Evolutionary conservation across 208 protist species (phyloP).

Genomic region (Wallacemonas collosoma): DNA sequence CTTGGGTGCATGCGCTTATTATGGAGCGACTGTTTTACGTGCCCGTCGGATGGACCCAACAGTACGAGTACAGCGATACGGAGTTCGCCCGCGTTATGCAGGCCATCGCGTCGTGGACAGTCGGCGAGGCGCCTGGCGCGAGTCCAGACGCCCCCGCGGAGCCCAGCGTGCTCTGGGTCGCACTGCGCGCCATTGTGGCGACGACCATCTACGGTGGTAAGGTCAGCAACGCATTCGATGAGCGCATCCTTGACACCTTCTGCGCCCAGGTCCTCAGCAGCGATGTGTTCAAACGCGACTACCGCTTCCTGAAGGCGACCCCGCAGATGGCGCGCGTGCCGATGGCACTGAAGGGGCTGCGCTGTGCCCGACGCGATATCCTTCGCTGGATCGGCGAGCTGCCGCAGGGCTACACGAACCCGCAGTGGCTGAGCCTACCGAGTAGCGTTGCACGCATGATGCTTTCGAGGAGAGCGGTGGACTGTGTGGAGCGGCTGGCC

Average conservation of each 20-base stretch:
- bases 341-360: slow-evolving; percentile 26
- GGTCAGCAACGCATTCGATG: slow-evolving; percentile 98
- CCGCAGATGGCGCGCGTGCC: slow-evolving; percentile 12
- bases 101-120: slow-evolving; percentile 91
- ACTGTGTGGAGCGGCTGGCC: slow-evolving; percentile 69
- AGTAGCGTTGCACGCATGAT: slow-evolving; percentile 87
- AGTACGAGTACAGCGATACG: slow-evolving; percentile 98
- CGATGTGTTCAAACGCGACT: slow-evolving; percentile 48
- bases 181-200: slow-evolving; percentile 92
- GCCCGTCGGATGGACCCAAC: slow-evolving; percentile 98
- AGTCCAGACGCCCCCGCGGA: slow-evolving; percentile 30
- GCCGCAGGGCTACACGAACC: slow-evolving; percentile 70
- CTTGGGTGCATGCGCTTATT: slow-evolving; percentile 97
- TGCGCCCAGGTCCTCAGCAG: slow-evolving; percentile 83
- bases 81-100: slow-evolving; percentile 95
- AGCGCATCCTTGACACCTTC: slow-evolving; percentile 93
- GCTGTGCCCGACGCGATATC: slow-evolving; percentile 63
- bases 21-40: slow-evolving; percentile 96
- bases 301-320: not conserved
- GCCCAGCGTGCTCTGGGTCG: slow-evolving; percentile 93
- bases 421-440: slow-evolving; percentile 95
- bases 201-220: slow-evolving; percentile 96
- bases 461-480: slow-evolving; percentile 50
- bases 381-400: slow-evolving; percentile 87
- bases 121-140: slow-evolving; percentile 29